Evolutionary conservation across 495 filamentous ascomycete genomes (phyloP).

Genomic region (Podospora didyma): DNA sequence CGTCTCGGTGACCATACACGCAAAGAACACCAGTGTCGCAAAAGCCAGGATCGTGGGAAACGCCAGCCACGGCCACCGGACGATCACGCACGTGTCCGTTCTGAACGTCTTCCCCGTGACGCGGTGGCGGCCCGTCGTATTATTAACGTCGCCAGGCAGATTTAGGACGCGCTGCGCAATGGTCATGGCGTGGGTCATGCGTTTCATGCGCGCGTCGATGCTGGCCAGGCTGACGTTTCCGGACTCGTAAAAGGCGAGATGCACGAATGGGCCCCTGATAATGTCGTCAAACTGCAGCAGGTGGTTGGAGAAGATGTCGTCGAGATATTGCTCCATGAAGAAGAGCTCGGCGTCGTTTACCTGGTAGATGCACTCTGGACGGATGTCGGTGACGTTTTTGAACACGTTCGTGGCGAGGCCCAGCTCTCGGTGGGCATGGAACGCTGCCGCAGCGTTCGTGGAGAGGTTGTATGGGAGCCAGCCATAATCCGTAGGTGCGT

Average conservation of each 20-base stretch:
- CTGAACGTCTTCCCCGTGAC: neutral
- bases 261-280: neutral
- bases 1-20: no score
- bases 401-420: no score
- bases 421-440: no score
- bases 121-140: neutral
- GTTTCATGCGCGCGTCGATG: neutral
- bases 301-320: neutral
- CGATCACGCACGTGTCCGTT: neutral
- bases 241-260: neutral
- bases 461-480: no score
- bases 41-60: neutral
- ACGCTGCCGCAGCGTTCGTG: no score
- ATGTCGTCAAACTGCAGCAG: no score
- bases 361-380: constrained; percentile 1
- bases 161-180: neutral
- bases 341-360: neutral
- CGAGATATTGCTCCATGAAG: neutral
- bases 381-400: neutral
- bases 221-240: neutral
- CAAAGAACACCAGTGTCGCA: neutral
- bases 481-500: no score
- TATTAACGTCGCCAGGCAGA: neutral
- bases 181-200: neutral
- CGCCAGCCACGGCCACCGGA: neutral